These are phyloP conservation scores for Yarrowia osloensis DNA, from an alignment of 805 yeast genomes.

Conservation along the genomic window DNA sequence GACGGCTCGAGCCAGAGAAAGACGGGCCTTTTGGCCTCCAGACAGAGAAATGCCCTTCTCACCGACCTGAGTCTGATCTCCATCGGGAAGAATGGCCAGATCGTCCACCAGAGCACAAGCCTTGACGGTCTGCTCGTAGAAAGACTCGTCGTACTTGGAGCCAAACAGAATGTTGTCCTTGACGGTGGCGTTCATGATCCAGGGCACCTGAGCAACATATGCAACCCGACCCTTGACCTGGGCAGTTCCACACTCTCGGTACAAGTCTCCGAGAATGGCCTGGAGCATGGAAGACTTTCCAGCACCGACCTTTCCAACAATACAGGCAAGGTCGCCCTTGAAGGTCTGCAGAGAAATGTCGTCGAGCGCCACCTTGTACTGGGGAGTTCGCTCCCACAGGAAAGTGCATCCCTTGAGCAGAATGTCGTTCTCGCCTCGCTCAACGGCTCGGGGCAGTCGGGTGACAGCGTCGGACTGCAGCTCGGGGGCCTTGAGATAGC, in stretches of 20 bases:
- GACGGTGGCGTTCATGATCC: constrained; percentile 96
- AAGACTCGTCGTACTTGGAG: constrained; percentile 50
- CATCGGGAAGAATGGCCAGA: constrained; percentile 66
- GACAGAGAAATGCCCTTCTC: constrained; percentile 82
- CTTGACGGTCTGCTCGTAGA: constrained; percentile 56
- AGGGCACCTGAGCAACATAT: constrained; percentile 86
- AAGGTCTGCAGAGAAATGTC: constrained; percentile 65
- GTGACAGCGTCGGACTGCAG: constrained; percentile 78
- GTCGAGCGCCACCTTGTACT: constrained; percentile 55
- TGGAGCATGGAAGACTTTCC: constrained; percentile 87
- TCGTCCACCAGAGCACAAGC: constrained; percentile 72
- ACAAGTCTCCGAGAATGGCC: constrained; percentile 78
- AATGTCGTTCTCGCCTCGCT: constrained; percentile 62
- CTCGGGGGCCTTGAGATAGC: constrained; percentile 70
- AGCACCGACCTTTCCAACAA: constrained; percentile 87
- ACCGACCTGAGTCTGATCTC: constrained; percentile 79
- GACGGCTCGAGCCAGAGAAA: constrained; percentile 76
- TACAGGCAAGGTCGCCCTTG: constrained; percentile 81
- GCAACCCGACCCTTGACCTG: constrained; percentile 76
- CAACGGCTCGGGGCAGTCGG: constrained; percentile 53
- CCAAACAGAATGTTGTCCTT: constrained; percentile 77
- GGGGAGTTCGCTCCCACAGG: constrained; percentile 66
- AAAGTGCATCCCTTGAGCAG: constrained; percentile 44
- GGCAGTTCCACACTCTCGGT: constrained; percentile 72
- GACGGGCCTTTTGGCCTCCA: constrained; percentile 89